Evolutionary conservation across 176 grass and related monocot species (phyloP).

Genomic region (Musa beccarii): DNA sequence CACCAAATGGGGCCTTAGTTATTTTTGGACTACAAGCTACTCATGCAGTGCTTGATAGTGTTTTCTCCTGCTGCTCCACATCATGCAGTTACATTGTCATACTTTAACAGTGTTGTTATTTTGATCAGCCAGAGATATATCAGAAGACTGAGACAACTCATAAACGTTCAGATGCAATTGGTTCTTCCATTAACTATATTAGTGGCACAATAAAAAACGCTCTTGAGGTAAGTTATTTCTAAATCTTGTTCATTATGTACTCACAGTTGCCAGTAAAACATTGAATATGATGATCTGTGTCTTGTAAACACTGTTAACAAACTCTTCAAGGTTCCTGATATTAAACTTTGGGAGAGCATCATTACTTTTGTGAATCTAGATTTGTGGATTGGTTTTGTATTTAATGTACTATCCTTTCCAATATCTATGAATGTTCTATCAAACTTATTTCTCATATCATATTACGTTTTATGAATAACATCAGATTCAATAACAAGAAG

Average conservation of each 20-base stretch:
- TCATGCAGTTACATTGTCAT: neutral
- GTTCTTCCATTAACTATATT: slow-evolving; percentile 83
- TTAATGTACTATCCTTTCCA: neutral
- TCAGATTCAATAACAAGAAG: neutral
- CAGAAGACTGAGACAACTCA: slow-evolving; percentile 62
- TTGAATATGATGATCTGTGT: neutral
- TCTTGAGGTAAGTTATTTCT: slow-evolving; percentile 46
- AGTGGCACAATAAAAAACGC: slow-evolving; percentile 74
- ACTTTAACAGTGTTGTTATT: neutral
- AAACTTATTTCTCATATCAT: neutral
- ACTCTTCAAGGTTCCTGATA: neutral
- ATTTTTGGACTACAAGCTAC: too few relatives aligned
- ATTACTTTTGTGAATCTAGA: neutral
- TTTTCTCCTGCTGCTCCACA: neutral
- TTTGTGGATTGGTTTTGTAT: neutral
- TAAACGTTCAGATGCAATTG: slow-evolving; percentile 73
- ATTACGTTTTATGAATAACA: neutral
- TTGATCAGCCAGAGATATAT: slow-evolving; percentile 33
- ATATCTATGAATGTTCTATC: neutral
- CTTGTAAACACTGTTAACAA: neutral
- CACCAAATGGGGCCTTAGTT: too few relatives aligned
- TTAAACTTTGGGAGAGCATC: neutral
- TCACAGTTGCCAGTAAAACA: neutral
- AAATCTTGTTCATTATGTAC: neutral
- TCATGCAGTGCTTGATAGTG: too few relatives aligned